Base-by-base conservation (phyloP, 495 filamentous ascomycete species). In the Peziza echinospora region DNA sequence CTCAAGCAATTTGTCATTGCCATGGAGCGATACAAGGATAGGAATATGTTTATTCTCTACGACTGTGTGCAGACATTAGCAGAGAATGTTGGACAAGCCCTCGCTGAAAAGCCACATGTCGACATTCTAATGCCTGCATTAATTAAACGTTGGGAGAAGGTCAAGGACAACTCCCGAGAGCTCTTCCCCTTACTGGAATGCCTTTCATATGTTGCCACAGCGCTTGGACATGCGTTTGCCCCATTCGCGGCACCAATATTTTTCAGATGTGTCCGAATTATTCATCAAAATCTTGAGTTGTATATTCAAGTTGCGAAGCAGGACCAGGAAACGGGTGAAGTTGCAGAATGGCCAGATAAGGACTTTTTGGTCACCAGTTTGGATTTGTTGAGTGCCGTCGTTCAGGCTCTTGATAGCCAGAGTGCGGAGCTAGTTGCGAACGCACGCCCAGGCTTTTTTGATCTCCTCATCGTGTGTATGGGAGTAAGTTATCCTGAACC, bases 1-100 rank as follows among this genome's bases (percentile, higher is more conserved):
- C 75, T 96, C 43, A 76, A 73, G 37, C 91, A 96, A 60, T 96
- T 85, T 56, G 87, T 93, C 34, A 65, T 71, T 49, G 96, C 91
- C 61, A 96, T 99, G 65, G 69, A 63, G 22, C 82, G 78, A 61
- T 99, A 96, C 72, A 94, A 99, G 68, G 87, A 96, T 60, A 76
- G 83, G 44, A 99, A 99, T 67, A 93, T 93, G 76, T 94, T 87
- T 65, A 84, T 96, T 48, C 75, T 99, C 26, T 99, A 99, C 64
- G 91, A 96, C 65, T 99, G 89, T 63, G 82, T 99, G 42, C 89
- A 99, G 63, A 96, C 91, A 0, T 67, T 99, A 30, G 89, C 89
- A 11, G 91, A 99, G 58, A 78, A 85, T 60, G 80, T 96, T 42
- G 81, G 83, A 43, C 74, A 74, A 16, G 74, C 79, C 39, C 65